Evolutionary conservation across 768 basidiomycete genomes (phyloP).

Genomic region (Cystobasidium onofrii): DNA sequence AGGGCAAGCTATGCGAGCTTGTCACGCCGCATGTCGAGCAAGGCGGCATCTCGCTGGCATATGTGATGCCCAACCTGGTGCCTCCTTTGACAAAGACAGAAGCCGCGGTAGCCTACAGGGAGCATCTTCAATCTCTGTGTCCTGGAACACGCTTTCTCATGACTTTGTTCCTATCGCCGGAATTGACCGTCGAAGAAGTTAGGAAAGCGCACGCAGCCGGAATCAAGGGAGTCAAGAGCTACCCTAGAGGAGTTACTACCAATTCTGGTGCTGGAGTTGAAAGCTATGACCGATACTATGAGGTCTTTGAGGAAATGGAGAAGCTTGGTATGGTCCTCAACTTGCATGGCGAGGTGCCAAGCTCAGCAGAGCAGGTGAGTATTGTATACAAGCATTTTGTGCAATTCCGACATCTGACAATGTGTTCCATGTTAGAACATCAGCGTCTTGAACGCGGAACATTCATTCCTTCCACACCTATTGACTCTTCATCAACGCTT

Average conservation of each 20-base stretch:
- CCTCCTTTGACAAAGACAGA: conserved; percentile 39
- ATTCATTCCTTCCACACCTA: conserved; percentile 78
- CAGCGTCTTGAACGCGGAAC: conserved; percentile 88
- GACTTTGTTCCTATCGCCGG: conserved; percentile 89
- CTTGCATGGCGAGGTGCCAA: conserved; percentile 89
- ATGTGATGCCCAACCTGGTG: conserved; percentile 84
- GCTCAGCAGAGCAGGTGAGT: conserved; percentile 60
- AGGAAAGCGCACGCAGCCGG: conserved; percentile 77
- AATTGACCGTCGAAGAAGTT: conserved; percentile 82
- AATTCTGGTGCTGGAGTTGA: conserved; percentile 95
- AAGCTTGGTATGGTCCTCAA: conserved; percentile 88
- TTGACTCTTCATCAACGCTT: conserved; percentile 70
- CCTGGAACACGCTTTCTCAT: conserved; percentile 77
- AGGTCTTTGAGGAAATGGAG: conserved; percentile 88
- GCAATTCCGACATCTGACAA: neutral
- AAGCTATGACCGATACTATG: conserved; percentile 86
- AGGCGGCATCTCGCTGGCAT: conserved; percentile 84
- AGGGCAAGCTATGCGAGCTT: conserved; percentile 68
- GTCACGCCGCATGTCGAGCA: conserved; percentile 81
- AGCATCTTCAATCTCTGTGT: conserved; percentile 64
- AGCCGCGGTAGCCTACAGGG: conserved; percentile 69
- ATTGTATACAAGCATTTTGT: neutral
- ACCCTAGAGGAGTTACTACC: conserved; percentile 94
- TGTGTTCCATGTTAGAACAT: conserved; percentile 56
- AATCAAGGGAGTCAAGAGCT: conserved; percentile 84